Conservation (phyloP, 73 alveolate species). For the Symbiodinium natans region DNA sequence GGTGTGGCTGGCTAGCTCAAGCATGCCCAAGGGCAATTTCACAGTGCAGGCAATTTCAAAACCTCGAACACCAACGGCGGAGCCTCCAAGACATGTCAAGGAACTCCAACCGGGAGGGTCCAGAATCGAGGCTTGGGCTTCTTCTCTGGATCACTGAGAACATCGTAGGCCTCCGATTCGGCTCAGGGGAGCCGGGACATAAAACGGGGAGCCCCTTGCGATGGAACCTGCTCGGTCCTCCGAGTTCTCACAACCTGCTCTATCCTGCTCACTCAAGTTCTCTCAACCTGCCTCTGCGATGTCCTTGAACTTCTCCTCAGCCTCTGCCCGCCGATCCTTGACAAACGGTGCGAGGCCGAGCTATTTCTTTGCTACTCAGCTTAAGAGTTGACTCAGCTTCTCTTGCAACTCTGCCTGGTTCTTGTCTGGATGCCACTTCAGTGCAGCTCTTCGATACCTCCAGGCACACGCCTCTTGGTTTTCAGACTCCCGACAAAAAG, state of each 20-base stretch:
- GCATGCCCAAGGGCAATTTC: neutral
- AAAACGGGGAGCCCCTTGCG: neutral
- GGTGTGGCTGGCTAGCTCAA: too few relatives aligned
- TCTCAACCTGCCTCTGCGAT: slow-evolving; percentile 52
- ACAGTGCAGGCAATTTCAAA: too few relatives aligned
- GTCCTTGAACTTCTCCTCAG: slow-evolving; percentile 88
- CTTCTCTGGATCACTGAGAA: slow-evolving; percentile 82
- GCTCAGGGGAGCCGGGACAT: neutral
- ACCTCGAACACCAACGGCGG: neutral
- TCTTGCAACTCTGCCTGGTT: slow-evolving; percentile 41
- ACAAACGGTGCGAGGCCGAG: neutral
- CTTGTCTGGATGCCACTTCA: slow-evolving; percentile 92
- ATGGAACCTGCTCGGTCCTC: too few relatives aligned
- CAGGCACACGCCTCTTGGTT: neutral
- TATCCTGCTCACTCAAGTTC: neutral
- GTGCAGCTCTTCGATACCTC: slow-evolving; percentile 76
- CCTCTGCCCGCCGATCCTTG: slow-evolving; percentile 72
- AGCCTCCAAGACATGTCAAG: too few relatives aligned
- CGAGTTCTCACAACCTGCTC: too few relatives aligned
- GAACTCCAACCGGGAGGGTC: too few relatives aligned
- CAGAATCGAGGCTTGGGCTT: too few relatives aligned
- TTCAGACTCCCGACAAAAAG: neutral
- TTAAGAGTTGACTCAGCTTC: neutral
- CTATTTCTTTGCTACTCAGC: neutral
- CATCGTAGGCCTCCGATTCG: slow-evolving; percentile 67